Percentiles rank a stretch among this genome's conserved stretches.
Conservation (phyloP, 371 early-diverging fungal species). For the Mucor racemosus region DNA sequence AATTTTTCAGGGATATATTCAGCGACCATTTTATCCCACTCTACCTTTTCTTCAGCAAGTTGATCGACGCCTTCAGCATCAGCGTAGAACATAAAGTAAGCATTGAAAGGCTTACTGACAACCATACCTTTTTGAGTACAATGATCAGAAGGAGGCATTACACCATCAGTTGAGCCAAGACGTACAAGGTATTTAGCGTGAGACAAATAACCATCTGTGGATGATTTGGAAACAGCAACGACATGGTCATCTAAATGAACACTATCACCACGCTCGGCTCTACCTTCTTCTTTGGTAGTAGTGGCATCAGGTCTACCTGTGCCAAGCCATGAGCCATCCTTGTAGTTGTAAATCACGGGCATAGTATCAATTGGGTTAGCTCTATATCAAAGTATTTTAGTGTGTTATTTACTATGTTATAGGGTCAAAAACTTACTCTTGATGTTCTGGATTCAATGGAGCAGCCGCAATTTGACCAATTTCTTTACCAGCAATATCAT, state of each 20-base stretch:
- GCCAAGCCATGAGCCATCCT: conserved; percentile 49
- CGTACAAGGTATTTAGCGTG: conserved; percentile 47
- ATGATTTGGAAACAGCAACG: conserved; percentile 26
- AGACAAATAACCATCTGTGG: conserved; percentile 44
- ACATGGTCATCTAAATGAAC: conserved; percentile 45
- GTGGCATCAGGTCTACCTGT: conserved; percentile 39
- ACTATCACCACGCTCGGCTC: conserved; percentile 38
- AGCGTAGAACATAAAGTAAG: conserved; percentile 46
- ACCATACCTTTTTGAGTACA: conserved; percentile 41
- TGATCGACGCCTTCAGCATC: conserved; percentile 29
- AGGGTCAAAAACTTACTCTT: conserved; percentile 25
- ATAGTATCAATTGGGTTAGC: conserved; percentile 36
- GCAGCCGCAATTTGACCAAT: conserved; percentile 40
- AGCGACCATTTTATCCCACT: conserved; percentile 37
- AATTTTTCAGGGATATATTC: conserved; percentile 29
- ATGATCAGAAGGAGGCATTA: conserved; percentile 31
- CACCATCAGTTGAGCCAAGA: conserved; percentile 36
- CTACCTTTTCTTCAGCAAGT: conserved; percentile 20
- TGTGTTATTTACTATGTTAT: not conserved
- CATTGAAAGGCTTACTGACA: conserved; percentile 44
- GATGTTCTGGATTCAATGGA: conserved; percentile 33
- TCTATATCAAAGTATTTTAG: conserved; percentile 14
- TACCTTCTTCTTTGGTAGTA: conserved; percentile 40
- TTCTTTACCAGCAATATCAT: conserved; percentile 36
- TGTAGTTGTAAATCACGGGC: conserved; percentile 42